phyloP scores from a whole-genome alignment of 1,284 basidiomycete species.

The Vanrija sp. region DNA sequence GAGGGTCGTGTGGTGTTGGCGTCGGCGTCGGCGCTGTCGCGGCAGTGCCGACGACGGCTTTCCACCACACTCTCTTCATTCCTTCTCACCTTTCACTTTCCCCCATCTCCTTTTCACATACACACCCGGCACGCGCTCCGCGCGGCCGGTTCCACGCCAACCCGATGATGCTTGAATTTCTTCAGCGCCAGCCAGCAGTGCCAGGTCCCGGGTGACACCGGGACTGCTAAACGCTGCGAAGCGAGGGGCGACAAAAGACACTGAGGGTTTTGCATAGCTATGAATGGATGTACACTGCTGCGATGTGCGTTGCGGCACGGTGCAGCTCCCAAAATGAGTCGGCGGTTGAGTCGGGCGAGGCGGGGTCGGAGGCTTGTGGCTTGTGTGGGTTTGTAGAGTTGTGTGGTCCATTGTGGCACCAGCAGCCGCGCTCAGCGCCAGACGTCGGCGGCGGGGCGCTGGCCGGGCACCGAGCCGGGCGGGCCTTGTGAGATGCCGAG shows the following conservation, averaged over 20 bases:
- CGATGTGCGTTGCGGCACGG: neutral
- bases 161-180: slow-evolving; percentile 50
- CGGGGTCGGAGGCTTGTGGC: neutral
- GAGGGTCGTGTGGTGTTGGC: neutral
- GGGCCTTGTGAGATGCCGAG: slow-evolving; percentile 41
- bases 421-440: too few relatives aligned
- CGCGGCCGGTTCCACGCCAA: neutral
- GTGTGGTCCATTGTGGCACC: neutral
- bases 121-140: too few relatives aligned
- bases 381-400: neutral
- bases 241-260: slow-evolving; percentile 40
- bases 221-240: slow-evolving; percentile 27
- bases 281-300: neutral
- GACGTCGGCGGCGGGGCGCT: too few relatives aligned
- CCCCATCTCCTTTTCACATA: neutral
- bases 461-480: slow-evolving; percentile 25
- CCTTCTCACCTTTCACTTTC: neutral
- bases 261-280: slow-evolving; percentile 33
- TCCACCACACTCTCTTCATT: neutral
- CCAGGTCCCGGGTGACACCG: slow-evolving; percentile 40
- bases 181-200: slow-evolving; percentile 45
- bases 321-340: neutral
- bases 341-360: too few relatives aligned
- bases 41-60: too few relatives aligned
- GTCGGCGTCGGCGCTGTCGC: neutral